These are phyloP conservation scores for Fonsecaea pedrosoi DNA, from an alignment of 2,329 filamentous ascomycete genomes.

Conservation along the genomic window DNA sequence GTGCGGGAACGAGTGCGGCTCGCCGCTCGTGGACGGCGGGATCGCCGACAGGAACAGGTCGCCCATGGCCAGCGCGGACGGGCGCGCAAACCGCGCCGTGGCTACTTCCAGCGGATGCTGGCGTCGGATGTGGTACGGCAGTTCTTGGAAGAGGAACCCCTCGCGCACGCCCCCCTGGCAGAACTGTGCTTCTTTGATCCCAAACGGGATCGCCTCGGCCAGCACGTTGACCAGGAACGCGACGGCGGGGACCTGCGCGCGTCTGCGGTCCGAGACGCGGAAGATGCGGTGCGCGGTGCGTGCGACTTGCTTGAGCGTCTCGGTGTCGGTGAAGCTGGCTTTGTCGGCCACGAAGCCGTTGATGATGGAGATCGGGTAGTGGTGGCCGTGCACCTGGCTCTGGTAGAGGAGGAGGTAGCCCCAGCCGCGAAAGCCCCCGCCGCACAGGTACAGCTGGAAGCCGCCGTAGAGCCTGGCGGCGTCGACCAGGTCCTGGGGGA, in stretches of 20 bases:
- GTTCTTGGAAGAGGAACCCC: conserved; percentile 70
- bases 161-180: conserved; percentile 87
- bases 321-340: conserved; percentile 72
- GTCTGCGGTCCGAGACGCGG: conserved; percentile 78
- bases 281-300: conserved; percentile 74
- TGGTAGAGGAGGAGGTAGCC: conserved; percentile 85
- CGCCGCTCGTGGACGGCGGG: conserved; percentile 44
- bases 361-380: conserved; percentile 85
- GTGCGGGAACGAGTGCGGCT: conserved; percentile 16
- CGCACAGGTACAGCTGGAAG: conserved; percentile 81
- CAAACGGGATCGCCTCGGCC: conserved; percentile 68
- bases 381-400: conserved; percentile 71
- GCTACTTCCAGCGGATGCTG: conserved; percentile 72
- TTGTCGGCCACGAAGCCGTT: conserved; percentile 78
- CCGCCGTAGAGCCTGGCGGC: conserved; percentile 55
- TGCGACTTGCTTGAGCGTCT: conserved; percentile 82
- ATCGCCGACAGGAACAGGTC: conserved; percentile 57
- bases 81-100: conserved; percentile 59
- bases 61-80: conserved; percentile 56
- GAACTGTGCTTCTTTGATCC: conserved; percentile 76
- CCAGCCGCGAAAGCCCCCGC: conserved; percentile 88
- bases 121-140: conserved; percentile 65
- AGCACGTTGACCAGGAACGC: conserved; percentile 79
- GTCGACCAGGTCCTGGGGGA: conserved; percentile 62
- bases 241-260: conserved; percentile 83